Conservation (phyloP, 495 filamentous ascomycete species). For the Cryomyces minteri region DNA sequence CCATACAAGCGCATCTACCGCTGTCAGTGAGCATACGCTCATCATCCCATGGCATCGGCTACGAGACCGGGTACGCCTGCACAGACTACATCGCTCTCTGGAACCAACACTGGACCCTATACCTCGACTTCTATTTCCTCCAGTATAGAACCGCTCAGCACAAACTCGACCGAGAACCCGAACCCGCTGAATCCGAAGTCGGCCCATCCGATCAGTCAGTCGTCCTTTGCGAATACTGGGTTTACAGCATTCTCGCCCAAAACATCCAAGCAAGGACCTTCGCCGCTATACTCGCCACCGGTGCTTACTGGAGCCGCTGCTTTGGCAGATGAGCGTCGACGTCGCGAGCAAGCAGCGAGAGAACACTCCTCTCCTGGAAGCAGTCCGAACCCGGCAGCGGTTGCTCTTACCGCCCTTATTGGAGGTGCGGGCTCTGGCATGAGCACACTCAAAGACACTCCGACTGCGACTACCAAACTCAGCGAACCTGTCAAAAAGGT, state of each 20-base stretch:
- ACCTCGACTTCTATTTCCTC: constrained; percentile 13
- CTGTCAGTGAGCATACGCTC: too few relatives aligned
- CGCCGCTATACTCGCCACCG: constrained; percentile 26
- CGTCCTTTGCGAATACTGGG: not conserved
- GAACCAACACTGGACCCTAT: constrained; percentile 9
- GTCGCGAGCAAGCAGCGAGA: constrained; percentile 29
- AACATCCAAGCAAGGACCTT: constrained; percentile 6
- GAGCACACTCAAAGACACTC: constrained; percentile 30
- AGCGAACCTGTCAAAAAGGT: constrained; percentile 22
- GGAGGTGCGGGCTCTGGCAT: constrained; percentile 28
- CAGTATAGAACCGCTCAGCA: not conserved
- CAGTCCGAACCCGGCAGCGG: constrained; percentile 32
- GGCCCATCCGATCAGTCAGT: not conserved
- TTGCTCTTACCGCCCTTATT: constrained; percentile 34
- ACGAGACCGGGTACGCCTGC: constrained; percentile 12
- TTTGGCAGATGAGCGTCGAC: constrained; percentile 33
- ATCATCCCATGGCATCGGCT: not conserved
- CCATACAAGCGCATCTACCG: too few relatives aligned
- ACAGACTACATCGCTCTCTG: constrained; percentile 13
- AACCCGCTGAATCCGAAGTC: not conserved
- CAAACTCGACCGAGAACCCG: constrained; percentile 1
- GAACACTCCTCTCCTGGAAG: constrained; percentile 21
- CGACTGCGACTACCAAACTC: constrained; percentile 18
- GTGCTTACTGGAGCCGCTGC: constrained; percentile 35
- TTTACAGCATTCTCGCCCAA: constrained; percentile 3